Evolutionary conservation across 768 basidiomycete genomes (phyloP), one percentile per base, ranked within the genome.

Genomic region (Lactarius quietus): DNA sequence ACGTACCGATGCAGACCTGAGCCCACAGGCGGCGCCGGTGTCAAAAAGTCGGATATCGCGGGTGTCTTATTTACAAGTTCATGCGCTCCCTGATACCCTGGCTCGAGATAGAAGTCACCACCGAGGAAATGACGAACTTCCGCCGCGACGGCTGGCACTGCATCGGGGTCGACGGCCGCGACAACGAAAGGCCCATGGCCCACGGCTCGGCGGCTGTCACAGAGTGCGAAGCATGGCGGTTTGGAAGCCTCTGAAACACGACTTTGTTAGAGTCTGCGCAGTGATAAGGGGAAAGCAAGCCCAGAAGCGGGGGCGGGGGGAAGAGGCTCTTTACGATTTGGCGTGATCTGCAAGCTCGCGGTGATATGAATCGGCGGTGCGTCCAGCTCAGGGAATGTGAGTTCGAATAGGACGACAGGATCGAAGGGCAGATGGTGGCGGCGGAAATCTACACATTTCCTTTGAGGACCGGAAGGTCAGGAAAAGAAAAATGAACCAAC

Each of bases 1-100:
- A 64, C 72, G 54, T 51, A 82, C 80, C 80, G 72, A 69, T 83
- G 82, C 1, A 80, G 74, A 66, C 76, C 76, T 6, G 79, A 80
- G 0, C 76, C 78, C 12, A 75, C 74, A 28, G 78, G 79, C 3
- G 81, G 82, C 14, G 73, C 78, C 2, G 81, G 81, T 54, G 79
- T 79, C 9, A 63, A 65, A 66, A 76, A 82, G 18, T 76, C 73
- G 1, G 76, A 77, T 38, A 82, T 65, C n/a, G 81, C 80, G 10
- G 80, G 76, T 1, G 81, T 82, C 15, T 58, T 69, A 69, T 81
- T 82, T 0, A 67, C 69, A 31, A 81, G 74, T 14, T 69, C 54
- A 15, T 43, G 23, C 48, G 12, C 15, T 12, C 51, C 35, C 39
- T 28, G 15, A n/a, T 55, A 1, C 29, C 33, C 52, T 33, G 20